These are phyloP conservation scores for Oryza glaberrima DNA, from an alignment of 176 grass and related monocot genomes.

Conservation along the genomic window DNA sequence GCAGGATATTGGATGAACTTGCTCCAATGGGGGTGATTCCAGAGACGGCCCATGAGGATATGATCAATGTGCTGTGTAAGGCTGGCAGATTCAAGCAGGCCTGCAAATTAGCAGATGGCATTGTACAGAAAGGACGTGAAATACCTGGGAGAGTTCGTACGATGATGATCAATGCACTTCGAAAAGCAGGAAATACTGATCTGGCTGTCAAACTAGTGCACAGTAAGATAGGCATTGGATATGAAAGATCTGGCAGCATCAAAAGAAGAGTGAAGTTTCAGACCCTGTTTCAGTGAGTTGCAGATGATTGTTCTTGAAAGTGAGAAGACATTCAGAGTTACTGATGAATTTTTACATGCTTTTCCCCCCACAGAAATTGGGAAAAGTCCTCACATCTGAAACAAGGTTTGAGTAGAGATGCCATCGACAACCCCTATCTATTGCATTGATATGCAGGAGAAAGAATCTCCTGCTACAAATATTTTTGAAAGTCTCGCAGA, in stretches of 20 bases:
- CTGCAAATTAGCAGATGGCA: constrained; percentile 89
- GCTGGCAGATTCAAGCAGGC: constrained; percentile 84
- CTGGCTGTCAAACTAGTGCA: constrained; percentile 82
- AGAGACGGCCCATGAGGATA: constrained; percentile 84
- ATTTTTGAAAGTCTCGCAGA: too few relatives aligned
- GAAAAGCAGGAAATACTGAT: constrained; percentile 90
- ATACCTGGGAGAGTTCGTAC: constrained; percentile 84
- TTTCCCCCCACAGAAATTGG: not conserved
- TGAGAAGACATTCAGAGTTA: constrained; percentile 4
- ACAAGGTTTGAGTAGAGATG: not conserved
- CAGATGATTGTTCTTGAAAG: not conserved
- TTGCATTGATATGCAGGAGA: not conserved
- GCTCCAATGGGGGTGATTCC: constrained; percentile 85
- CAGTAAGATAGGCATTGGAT: constrained; percentile 90
- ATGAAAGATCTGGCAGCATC: constrained; percentile 92
- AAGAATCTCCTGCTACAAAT: too few relatives aligned
- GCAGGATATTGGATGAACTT: constrained; percentile 84
- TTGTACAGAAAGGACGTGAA: constrained; percentile 79
- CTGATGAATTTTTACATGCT: not conserved
- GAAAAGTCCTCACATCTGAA: not conserved
- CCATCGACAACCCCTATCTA: not conserved
- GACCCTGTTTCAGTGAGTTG: constrained; percentile 60
- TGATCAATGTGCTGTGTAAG: constrained; percentile 89
- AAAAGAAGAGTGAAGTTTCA: constrained; percentile 91
- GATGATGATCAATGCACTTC: constrained; percentile 86